Percentiles rank a stretch among this genome's conserved stretches.
phyloP scores from a whole-genome alignment of 2,329 filamentous ascomycete genomes.

The Diaporthe aspalathi region DNA sequence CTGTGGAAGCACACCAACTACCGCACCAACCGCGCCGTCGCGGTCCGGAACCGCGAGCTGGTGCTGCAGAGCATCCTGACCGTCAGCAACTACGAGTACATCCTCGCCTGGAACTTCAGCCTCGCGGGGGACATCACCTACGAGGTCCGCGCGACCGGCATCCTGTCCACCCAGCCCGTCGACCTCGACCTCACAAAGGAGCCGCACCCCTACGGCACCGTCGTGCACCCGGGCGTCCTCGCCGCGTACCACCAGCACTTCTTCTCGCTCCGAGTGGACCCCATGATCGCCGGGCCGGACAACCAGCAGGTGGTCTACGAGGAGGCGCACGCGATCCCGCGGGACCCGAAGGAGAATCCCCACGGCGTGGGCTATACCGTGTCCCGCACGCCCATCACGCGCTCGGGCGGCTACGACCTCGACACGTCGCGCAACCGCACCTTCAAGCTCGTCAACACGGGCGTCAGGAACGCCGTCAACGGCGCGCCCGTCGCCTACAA shows the following conservation, averaged over 20 bases:
- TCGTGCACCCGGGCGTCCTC: constrained; percentile 71
- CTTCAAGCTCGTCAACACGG: constrained; percentile 69
- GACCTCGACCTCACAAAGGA: constrained; percentile 66
- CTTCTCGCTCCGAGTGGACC: constrained; percentile 74
- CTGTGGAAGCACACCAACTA: constrained; percentile 68
- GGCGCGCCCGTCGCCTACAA: constrained; percentile 67
- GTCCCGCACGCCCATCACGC: constrained; percentile 57
- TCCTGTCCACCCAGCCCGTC: constrained; percentile 65
- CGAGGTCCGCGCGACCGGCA: constrained; percentile 51
- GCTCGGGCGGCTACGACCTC: constrained; percentile 60
- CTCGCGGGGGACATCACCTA: constrained; percentile 54
- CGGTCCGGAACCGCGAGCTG: constrained; percentile 62
- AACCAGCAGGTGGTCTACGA: constrained; percentile 68
- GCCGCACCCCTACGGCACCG: constrained; percentile 64
- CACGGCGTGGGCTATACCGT: constrained; percentile 63
- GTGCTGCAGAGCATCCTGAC: constrained; percentile 69
- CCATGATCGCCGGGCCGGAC: constrained; percentile 67
- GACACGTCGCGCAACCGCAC: constrained; percentile 60
- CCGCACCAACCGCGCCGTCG: constrained; percentile 62
- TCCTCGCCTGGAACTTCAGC: constrained; percentile 54
- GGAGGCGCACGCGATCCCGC: constrained; percentile 66
- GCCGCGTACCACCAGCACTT: constrained; percentile 82
- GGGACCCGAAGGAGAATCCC: constrained; percentile 55
- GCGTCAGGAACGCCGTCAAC: constrained; percentile 63
- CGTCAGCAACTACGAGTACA: constrained; percentile 67